Base-by-base conservation (phyloP, 495 filamentous ascomycete species). In the Tuber calosporum region DNA sequence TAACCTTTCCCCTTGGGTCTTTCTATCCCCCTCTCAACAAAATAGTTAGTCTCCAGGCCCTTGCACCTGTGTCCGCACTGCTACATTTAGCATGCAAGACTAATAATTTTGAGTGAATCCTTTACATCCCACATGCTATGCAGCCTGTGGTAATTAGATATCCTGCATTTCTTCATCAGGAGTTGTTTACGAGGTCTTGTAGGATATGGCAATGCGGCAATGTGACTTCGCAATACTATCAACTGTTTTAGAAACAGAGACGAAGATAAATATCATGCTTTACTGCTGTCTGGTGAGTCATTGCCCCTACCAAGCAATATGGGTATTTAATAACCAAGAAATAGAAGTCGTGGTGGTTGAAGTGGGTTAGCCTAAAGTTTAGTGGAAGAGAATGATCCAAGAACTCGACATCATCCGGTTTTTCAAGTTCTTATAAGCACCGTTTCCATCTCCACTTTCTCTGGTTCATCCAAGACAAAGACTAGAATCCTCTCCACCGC, bases 401-500 rank as follows among this genome's bases (percentile, higher is more conserved):
- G 48, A 77, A 78, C 48, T 71, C 78, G 36, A 80, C 66, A 53
- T 73, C 78, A 22, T 80, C 78, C 39, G 53, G 37, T 70, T 80
- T 15, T 62, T 73, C 74, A 80, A 75, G 30, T 72, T 41, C 45
- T 68, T 70, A 66, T 77, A 79, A 38, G 36, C 40, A 38, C 66
- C 58, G 43, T 66, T 38, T 36, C 58, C 41, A 36, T 80, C 66
- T 34, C 53, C 38, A 71, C 45, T n/a, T 48, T 72, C 45, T 77
- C 58, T 17, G 40, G 30, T 45, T 67, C 72, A 20, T 75, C 69
- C 53, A 80, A 72, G 62, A 73, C 58, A 73, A 80, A 80, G n/a
- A 69, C 72, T 30, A 80, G 40, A 30, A 80, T 70, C n/a, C 75
- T 67, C 67, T 80, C 79, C 39, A 80, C 72, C 30, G 74, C 78